These are phyloP conservation scores for Schizochytrium sp. DNA, from an alignment of 108 stramenopile genomes.

Conservation along the genomic window DNA sequence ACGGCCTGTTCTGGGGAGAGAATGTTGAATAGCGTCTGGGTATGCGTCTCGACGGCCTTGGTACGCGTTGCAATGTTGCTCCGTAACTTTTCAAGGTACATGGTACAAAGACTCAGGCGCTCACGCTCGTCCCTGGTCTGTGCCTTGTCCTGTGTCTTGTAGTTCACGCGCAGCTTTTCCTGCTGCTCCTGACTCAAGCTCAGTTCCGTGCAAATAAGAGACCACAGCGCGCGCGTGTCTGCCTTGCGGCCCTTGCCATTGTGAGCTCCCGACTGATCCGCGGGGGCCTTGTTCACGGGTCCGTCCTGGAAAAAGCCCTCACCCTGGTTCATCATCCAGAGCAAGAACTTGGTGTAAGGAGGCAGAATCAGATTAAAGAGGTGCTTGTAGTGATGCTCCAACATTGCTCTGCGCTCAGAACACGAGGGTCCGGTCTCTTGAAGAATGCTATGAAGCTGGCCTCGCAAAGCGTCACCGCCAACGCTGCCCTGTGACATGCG, in stretches of 20 bases:
- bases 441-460: neutral
- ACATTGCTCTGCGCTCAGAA: constrained; percentile 42
- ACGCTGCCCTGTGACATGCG: neutral
- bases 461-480: neutral
- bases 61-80: constrained; percentile 49
- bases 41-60: constrained; percentile 46
- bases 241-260: constrained; percentile 55
- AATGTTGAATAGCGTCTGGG: constrained; percentile 21
- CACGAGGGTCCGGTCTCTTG: constrained; percentile 6
- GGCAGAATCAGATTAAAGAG: constrained; percentile 65
- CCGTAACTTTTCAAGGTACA: constrained; percentile 46
- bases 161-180: constrained; percentile 63
- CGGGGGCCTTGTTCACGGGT: constrained; percentile 26
- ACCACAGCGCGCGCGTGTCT: constrained; percentile 74
- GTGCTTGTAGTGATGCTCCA: constrained; percentile 61
- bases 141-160: constrained; percentile 48
- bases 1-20: constrained; percentile 58
- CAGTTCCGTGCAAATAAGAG: constrained; percentile 77
- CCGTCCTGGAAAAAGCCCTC: constrained; percentile 70
- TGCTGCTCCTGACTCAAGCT: constrained; percentile 81
- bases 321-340: constrained; percentile 76
- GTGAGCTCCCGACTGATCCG: constrained; percentile 42
- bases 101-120: constrained; percentile 63
- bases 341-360: constrained; percentile 57
- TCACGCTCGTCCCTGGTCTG: constrained; percentile 56